Evolutionary conservation across 805 yeast species (phyloP).

Genomic region (Yarrowia porcina): DNA sequence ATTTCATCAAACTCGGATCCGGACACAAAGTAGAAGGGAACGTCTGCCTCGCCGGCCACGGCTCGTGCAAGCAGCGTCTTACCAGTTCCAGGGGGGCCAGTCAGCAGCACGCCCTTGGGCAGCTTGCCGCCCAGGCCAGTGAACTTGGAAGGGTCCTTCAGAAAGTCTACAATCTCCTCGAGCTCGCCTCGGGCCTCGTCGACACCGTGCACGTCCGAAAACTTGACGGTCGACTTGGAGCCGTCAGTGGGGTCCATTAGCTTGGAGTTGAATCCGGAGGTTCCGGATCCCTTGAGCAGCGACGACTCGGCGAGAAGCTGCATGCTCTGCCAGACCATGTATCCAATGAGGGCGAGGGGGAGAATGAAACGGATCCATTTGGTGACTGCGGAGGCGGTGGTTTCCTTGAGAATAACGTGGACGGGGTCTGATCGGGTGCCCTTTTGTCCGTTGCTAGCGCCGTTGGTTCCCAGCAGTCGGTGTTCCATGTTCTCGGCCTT

Average conservation of each 20-base stretch:
- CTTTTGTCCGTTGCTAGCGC: constrained; percentile 14
- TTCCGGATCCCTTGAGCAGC: constrained; percentile 53
- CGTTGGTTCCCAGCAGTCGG: constrained; percentile 4
- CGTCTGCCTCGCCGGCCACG: constrained; percentile 99
- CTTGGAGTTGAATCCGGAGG: constrained; percentile 36
- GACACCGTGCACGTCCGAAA: constrained; percentile 93
- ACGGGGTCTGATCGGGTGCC: constrained; percentile 64
- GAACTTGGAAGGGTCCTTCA: constrained; percentile 93
- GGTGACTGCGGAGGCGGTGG: constrained; percentile 70
- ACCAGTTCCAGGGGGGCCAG: constrained; percentile 99
- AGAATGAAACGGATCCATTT: constrained; percentile 88
- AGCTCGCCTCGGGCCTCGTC: constrained; percentile 98
- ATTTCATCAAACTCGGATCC: constrained; percentile 98
- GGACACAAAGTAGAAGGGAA: constrained; percentile 96
- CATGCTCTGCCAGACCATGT: constrained; percentile 76
- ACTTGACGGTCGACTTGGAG: constrained; percentile 80
- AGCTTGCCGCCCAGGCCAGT: constrained; percentile 96
- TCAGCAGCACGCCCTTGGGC: constrained; percentile 93
- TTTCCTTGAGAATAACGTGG: constrained; percentile 89
- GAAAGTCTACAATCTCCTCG: constrained; percentile 96
- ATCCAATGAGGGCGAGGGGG: constrained; percentile 74
- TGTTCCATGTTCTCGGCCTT: constrained; percentile 63
- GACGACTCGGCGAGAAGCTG: constrained; percentile 78
- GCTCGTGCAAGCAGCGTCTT: constrained; percentile 95
- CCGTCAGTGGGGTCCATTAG: constrained; percentile 55